phyloP scores from a whole-genome alignment of 108 stramenopile species.

The Cyclotella atomus region DNA sequence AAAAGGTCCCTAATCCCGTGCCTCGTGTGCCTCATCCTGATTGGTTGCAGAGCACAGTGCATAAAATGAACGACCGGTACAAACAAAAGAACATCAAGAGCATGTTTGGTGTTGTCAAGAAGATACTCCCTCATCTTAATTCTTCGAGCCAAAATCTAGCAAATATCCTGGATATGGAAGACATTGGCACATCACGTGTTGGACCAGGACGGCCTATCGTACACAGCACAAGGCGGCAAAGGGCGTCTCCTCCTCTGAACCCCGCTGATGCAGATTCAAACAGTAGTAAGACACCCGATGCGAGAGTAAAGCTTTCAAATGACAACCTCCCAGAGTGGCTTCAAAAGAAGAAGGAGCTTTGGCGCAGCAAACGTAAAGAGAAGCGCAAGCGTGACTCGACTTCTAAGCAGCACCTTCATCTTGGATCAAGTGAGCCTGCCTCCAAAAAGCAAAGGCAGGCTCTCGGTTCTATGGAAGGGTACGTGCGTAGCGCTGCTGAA shows the following conservation, averaged over 20 bases:
- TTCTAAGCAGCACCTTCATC: slow-evolving; percentile 4
- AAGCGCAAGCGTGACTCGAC: slow-evolving; percentile 32
- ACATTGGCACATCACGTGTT: slow-evolving; percentile 50
- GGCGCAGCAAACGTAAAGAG: slow-evolving; percentile 74
- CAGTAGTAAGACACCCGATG: slow-evolving; percentile 15
- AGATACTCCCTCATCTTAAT: background rate
- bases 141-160: slow-evolving; percentile 7
- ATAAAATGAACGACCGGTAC: slow-evolving; percentile 82
- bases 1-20: slow-evolving; percentile 94
- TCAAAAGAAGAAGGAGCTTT: slow-evolving; percentile 82
- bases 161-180: slow-evolving; percentile 77
- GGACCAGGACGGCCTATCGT: slow-evolving; percentile 76
- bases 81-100: slow-evolving; percentile 86
- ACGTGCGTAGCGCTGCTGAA: slow-evolving; percentile 78
- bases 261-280: slow-evolving; percentile 1
- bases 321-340: slow-evolving; percentile 89
- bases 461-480: slow-evolving; percentile 74
- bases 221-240: slow-evolving; percentile 47
- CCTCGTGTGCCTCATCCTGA: slow-evolving; percentile 95
- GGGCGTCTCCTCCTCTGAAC: slow-evolving; percentile 4
- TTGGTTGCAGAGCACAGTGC: slow-evolving; percentile 91
- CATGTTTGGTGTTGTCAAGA: slow-evolving; percentile 64
- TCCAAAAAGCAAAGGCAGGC: slow-evolving; percentile 48
- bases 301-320: slow-evolving; percentile 55
- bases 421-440: slow-evolving; percentile 1